These are phyloP conservation scores for Solanum peruvianum DNA, from an alignment of 257 asterid species.

Conservation along the genomic window DNA sequence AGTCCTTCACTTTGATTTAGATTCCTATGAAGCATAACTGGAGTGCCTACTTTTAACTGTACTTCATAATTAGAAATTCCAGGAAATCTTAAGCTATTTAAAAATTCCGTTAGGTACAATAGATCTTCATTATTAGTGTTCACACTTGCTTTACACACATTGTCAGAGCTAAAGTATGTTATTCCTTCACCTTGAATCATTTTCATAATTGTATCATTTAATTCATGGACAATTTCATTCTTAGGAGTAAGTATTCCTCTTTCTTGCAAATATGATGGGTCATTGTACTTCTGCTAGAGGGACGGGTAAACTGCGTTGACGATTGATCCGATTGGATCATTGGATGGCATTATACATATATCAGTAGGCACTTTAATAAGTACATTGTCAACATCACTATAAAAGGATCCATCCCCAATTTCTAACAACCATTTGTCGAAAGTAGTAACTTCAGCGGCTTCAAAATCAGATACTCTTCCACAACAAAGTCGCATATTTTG, in stretches of 20 bases:
- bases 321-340: background rate
- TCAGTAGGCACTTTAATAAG: background rate
- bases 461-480: background rate
- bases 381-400: background rate
- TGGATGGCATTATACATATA: background rate
- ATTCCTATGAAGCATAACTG: no score
- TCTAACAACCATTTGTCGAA: background rate
- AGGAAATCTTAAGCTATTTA: background rate
- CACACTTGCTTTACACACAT: no score
- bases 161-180: no score
- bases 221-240: background rate
- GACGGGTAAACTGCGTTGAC: no score
- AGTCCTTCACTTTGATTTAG: background rate
- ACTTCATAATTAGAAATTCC: background rate
- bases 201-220: no score
- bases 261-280: no score
- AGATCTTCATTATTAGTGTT: background rate
- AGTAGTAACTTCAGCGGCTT: background rate
- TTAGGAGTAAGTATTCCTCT: no score
- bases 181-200: no score
- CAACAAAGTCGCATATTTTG: background rate
- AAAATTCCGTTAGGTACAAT: background rate
- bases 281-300: no score
- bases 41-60: background rate
- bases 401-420: background rate